Evolutionary conservation across 1,284 basidiomycete species (phyloP), one percentile per base, ranked within the genome.

Genomic region (Heterobasidion annosum): DNA sequence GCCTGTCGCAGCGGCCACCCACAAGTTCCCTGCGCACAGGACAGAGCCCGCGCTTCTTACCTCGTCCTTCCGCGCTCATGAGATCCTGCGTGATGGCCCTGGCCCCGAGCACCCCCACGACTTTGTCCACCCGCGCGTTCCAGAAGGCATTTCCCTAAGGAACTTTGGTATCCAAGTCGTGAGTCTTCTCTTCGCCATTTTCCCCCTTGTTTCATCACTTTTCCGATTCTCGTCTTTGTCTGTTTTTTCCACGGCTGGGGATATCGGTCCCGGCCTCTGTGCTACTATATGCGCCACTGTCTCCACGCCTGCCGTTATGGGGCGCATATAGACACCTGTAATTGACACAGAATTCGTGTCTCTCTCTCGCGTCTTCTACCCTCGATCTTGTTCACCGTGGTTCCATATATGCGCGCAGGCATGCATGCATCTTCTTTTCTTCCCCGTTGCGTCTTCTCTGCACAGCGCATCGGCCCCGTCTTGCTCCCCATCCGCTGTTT

Each of bases 81-180:
- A 76, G 50, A 66, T 76, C 48, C 57, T 72, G 48, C 68, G 68
- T 47, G 64, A 64, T 37, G 53, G 58, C 32, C 57, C 52, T 44
- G 60, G 64, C 45, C 75, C 61, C 62, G 25, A 25, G 25, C 25
- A 25, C 25, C 3, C 25, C 25, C 48, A 54, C 52, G 73, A 82
- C 59, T 88, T 90, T 59, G 74, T 83, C 44, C 80, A 83, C 34
- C 76, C 79, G 13, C 74, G 74, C 52, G 82, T 89, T 52, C 86
- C 89, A 4, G 81, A 85, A 58, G 85, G 88, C 13, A 88, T 89
- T 56, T 85, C 82, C 58, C 69, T 88, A 61, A 72, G 88, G 61
- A 91, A 91, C 70, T 91, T 91, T 68, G 88, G 88, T 48, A 88
- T 89, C 59, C 89, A 91, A 66, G 79, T 87, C 63, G 87, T 89